phyloP scores from a whole-genome alignment of 1,284 basidiomycete species.

The Fomes fomentarius region DNA sequence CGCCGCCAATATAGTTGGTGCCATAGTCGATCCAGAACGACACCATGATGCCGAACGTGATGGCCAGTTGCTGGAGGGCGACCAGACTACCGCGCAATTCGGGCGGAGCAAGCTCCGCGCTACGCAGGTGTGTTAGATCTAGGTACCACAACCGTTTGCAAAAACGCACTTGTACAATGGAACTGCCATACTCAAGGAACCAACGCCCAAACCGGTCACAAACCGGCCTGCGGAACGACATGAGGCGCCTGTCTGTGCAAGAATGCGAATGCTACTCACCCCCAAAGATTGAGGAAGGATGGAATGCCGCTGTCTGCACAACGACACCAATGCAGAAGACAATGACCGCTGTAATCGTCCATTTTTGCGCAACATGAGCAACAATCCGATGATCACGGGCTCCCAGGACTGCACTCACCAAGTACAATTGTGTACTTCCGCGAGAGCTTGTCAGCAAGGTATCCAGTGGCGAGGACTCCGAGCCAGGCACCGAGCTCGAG shows the following conservation, averaged over 20 bases:
- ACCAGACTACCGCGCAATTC: constrained; percentile 85
- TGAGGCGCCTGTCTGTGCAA: constrained; percentile 4
- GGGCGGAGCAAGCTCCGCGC: constrained; percentile 74
- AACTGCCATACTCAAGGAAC: constrained; percentile 75
- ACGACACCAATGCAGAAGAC: constrained; percentile 73
- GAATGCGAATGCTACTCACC: constrained; percentile 39
- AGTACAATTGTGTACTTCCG: constrained; percentile 72
- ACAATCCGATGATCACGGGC: too few species aligned
- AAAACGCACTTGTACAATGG: constrained; percentile 71
- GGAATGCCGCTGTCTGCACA: constrained; percentile 62
- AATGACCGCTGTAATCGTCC: constrained; percentile 52
- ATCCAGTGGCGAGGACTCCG: constrained; percentile 69
- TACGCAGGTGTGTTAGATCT: constrained; percentile 16
- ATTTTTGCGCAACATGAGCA: neutral
- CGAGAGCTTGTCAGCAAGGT: constrained; percentile 72
- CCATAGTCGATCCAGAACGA: constrained; percentile 86
- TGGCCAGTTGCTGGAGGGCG: constrained; percentile 81
- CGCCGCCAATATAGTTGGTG: constrained; percentile 75
- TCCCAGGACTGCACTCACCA: constrained; percentile 41
- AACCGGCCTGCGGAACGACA: constrained; percentile 55
- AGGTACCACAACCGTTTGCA: constrained; percentile 13
- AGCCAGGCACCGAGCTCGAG: constrained; percentile 75
- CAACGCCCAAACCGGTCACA: constrained; percentile 77
- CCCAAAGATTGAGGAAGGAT: constrained; percentile 64
- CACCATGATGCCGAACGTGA: constrained; percentile 71